Evolutionary conservation across 1,284 basidiomycete species (phyloP), one percentile per base, ranked within the genome.

Genomic region (Cystobasidiaceae sp.): DNA sequence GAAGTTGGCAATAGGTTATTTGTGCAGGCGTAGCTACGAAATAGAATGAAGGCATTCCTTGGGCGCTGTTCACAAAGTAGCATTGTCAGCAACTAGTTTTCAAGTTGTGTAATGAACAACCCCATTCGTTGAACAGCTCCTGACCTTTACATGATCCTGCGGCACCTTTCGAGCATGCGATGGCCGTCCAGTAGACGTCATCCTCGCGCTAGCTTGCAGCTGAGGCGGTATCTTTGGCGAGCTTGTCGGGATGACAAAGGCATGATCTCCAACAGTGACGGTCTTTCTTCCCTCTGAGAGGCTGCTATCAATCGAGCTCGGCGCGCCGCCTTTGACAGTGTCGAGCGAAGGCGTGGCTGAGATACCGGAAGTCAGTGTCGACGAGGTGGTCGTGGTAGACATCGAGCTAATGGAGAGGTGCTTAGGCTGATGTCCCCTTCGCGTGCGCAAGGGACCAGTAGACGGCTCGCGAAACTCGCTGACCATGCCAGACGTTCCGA

Each of bases 11-110:
- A 37, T 1, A 59, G 60, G 32, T 65, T 23, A 64, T 70, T 19
- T 56, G 84, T 82, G 72, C 92, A 90, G 74, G 92, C 91, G 57
- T 90, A 88, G 33, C 89, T 89, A 67, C 93, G 84, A 78, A 93
- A 96, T 75, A 96, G 85, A 73, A 96, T 94, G 79, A 94, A 96
- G 50, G 93, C 91, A 77, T 96, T 96, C 32, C 90, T 87, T 0
- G 92, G 92, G 33, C 92, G 85, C 50, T 92, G 90, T 75, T 93
- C 90, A 33, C 8, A 39, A 8, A n/a, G 11, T 11, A 39, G n/a
- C 37, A 25, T 80, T 80, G 0, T 85, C 68, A 2, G 68, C 60
- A 0, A 55, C 60, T 55, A 70, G 70, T 43, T 68, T 62, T 9
- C 68, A 63, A 59, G 70, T 67, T n/a, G 69, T 66, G 15, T 25